Base-by-base conservation (phyloP, 176 grass and related monocot species). In the Elaeis guineensis region DNA sequence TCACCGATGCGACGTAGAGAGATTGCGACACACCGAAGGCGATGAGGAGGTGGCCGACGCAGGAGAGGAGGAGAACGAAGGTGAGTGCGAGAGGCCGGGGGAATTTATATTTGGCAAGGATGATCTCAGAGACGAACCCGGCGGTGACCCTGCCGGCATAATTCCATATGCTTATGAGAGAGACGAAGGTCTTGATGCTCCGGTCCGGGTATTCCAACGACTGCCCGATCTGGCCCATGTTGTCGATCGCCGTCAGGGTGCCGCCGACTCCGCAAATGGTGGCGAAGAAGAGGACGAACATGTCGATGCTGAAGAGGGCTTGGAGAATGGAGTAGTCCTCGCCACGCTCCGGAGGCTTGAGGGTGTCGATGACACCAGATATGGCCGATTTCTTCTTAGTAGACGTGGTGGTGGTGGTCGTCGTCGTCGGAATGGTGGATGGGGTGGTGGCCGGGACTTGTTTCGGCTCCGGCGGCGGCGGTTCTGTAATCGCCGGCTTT, bases 161-260 rank as follows among this genome's bases (percentile, higher is more conserved):
- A 82, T 90, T 90, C 86, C 86, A 90, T 66, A 90, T 90, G 78
- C 86, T 90, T 78, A 90, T 73, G 25, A 90, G 86, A 4, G 86
- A 82, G 4, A 90, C 79, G 78, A 90, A 90, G n/a, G 82, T 90
- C 58, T 70, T 78, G 75, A 90, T 76, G 86, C 75, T 79, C 55
- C 75, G 67, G 3, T 79, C 14, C 1, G 86, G 78, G 71, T 90
- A 90, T 0, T 78, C 82, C 4, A 85, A 68, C 0, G 86, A 85
- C 17, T 82, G 74, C 0, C 86, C 86, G 67, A 90, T 90, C 78
- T 90, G 86, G 0, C 82, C 82, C 86, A 90, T 85, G 75, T 90
- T 90, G 71, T 90, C 86, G 75, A 90, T 90, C 0, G 78, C 86
- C 51, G 86, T 90, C 51, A 90, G 75, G 26, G 86, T 90, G 59